These are phyloP conservation scores for Botryosphaeria dothidea DNA, from an alignment of 2,329 filamentous ascomycete species.

Conservation along the genomic window DNA sequence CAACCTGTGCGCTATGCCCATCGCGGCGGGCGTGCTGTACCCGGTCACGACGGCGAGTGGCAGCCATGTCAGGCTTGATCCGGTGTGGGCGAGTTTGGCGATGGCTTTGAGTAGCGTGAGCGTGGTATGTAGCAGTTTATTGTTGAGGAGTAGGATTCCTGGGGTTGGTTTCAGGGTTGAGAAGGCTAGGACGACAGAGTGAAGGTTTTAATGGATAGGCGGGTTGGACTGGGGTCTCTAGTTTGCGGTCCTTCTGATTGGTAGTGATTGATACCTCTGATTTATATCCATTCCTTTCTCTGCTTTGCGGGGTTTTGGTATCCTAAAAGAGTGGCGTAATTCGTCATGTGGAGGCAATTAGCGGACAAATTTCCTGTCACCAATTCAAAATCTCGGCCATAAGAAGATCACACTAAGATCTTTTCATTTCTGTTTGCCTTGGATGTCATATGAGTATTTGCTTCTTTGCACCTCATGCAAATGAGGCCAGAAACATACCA, in stretches of 20 bases:
- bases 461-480: no score
- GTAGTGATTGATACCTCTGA: no score
- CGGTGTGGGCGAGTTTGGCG: slow-evolving; percentile 84
- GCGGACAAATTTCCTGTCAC: no score
- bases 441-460: no score
- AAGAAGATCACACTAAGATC: no score
- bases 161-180: slow-evolving; percentile 44
- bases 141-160: slow-evolving; percentile 57
- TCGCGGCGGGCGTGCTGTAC: slow-evolving; percentile 80
- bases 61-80: slow-evolving; percentile 66
- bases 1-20: slow-evolving; percentile 74
- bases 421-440: no score
- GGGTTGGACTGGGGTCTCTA: neutral
- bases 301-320: no score
- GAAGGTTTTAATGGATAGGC: neutral
- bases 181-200: neutral
- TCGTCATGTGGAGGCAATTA: no score
- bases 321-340: no score
- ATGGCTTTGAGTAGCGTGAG: slow-evolving; percentile 93
- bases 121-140: slow-evolving; percentile 79
- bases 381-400: no score
- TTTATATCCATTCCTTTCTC: no score
- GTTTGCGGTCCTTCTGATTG: neutral
- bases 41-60: slow-evolving; percentile 53
- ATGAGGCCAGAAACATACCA: no score